A percentile compares a stretch with the other conserved stretches of the same genome.
Evolutionary conservation across 1,284 basidiomycete species (phyloP).

Genomic region (Meira nashicola): DNA sequence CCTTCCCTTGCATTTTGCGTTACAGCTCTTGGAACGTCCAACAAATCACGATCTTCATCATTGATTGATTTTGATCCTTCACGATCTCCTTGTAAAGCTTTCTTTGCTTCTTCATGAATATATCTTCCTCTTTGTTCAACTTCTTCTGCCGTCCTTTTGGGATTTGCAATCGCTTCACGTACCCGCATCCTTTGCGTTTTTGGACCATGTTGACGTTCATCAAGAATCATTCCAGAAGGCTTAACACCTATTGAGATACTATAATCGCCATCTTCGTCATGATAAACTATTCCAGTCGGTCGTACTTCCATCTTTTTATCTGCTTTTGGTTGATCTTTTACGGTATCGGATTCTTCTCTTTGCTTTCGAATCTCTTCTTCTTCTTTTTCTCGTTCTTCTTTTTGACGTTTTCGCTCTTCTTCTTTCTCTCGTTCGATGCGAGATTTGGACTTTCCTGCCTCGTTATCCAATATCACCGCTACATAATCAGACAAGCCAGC

Average conservation of each 20-base stretch:
- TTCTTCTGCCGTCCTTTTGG: conserved; percentile 1
- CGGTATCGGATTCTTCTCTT: not conserved
- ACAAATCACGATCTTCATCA: too few relatives aligned
- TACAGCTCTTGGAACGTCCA: too few relatives aligned
- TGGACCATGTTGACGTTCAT: conserved; percentile 10
- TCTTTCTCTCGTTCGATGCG: conserved; percentile 4
- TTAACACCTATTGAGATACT: conserved; percentile 8
- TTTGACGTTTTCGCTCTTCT: conserved; percentile 1
- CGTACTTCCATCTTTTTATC: conserved; percentile 10
- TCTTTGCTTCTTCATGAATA: not conserved
- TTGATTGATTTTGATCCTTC: too few relatives aligned
- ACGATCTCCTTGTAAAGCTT: not conserved
- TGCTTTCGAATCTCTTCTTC: not conserved
- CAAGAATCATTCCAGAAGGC: conserved; percentile 8
- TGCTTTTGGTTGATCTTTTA: conserved; percentile 1
- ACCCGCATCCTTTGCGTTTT: conserved; percentile 9
- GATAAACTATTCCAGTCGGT: conserved; percentile 6
- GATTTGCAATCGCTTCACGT: conserved; percentile 7
- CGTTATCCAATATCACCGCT: conserved; percentile 9
- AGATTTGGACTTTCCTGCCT: conserved; percentile 9
- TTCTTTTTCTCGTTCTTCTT: not conserved
- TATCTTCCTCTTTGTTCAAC: not conserved
- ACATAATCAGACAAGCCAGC: conserved; percentile 9
- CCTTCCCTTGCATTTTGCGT: too few relatives aligned
- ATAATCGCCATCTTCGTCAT: conserved; percentile 7